Evolutionary conservation across 2,329 filamentous ascomycete species (phyloP).

Genomic region (Didymella segeticola): DNA sequence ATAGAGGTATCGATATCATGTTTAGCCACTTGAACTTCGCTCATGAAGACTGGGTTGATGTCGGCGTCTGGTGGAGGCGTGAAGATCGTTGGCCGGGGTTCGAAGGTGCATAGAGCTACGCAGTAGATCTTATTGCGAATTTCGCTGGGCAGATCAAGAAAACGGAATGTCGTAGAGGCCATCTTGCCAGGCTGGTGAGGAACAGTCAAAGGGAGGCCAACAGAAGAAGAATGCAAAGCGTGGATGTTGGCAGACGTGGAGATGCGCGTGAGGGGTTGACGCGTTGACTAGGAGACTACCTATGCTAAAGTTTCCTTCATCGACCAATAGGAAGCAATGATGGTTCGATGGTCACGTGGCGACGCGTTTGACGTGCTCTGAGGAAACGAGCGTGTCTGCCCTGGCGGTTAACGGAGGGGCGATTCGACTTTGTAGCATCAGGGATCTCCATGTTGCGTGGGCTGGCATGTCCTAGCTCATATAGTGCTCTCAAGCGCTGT

Average conservation of each 20-base stretch:
- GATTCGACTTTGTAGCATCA: too few species aligned
- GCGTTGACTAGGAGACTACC: background rate
- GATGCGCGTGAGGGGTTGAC: background rate
- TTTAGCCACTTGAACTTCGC: background rate
- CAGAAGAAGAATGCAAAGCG: background rate
- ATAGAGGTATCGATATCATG: slow-evolving; percentile 17
- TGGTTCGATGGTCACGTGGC: background rate
- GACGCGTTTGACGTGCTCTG: too few species aligned
- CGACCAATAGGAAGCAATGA: background rate
- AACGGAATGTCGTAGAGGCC: slow-evolving; percentile 1
- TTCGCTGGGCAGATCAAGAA: slow-evolving; percentile 20
- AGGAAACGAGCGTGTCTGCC: too few species aligned
- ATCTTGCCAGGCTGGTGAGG: background rate
- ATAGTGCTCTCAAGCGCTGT: too few species aligned
- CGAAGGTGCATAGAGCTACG: slow-evolving; percentile 12
- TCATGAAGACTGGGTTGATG: background rate
- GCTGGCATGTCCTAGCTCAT: background rate
- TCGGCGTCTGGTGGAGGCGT: background rate
- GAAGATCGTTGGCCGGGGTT: background rate
- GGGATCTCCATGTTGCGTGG: background rate
- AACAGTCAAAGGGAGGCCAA: too few species aligned
- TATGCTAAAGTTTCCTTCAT: background rate
- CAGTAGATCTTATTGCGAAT: slow-evolving; percentile 22
- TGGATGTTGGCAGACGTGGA: background rate
- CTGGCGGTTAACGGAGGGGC: too few species aligned